Base-by-base conservation (phyloP, 371 early-diverging fungal species). In the Mucor lusitanicus region DNA sequence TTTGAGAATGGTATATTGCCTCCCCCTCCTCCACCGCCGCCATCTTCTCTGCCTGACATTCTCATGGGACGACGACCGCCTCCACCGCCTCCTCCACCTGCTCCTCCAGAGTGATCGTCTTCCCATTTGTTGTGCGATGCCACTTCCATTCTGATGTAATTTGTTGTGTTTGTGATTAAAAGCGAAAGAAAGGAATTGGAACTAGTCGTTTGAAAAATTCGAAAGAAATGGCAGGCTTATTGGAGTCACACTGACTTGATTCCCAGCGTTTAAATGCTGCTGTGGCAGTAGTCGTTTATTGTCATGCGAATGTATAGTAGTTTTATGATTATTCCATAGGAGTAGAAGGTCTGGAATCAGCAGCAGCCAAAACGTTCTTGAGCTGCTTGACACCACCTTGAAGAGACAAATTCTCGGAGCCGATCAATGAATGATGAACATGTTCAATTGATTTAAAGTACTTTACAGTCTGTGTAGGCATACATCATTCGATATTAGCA, bases 361-460 rank as follows among this genome's bases (percentile, higher is more conserved):
- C 21, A 15, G 61, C 50, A 48, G 61, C 13, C 19, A 69, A 21
- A 0, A 46, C 56, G 23, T 30, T 56, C 58, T 61, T 69, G 0
- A 75, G 32, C 15, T 72, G 73, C 56, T 75, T 75, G 9, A 75
- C 75, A 25, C 75, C 86, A 13, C 72, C 94, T 79, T 91, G 90
- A 60, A 94, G 78, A 32, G 91, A 91, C 50, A 94, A 83, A 74
- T 92, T 91, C 65, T 94, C 92, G 39, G 85, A 78, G 50, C 94
- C 94, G 70, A 94, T 90, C 59, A 94, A 79, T 62, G 91, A 85
- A 67, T 91, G 85, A 60, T 94, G 94, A 15, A 94, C 94, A 81
- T 92, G 90, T 70, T 95, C 95, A 67, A 95, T 95, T 46, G 90
- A 89, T 80, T 93, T 93, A 80, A 94, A 95, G 78, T 95, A 94